These are phyloP conservation scores for Tylopilus subfusipes DNA, from an alignment of 768 basidiomycete genomes.

Conservation along the genomic window DNA sequence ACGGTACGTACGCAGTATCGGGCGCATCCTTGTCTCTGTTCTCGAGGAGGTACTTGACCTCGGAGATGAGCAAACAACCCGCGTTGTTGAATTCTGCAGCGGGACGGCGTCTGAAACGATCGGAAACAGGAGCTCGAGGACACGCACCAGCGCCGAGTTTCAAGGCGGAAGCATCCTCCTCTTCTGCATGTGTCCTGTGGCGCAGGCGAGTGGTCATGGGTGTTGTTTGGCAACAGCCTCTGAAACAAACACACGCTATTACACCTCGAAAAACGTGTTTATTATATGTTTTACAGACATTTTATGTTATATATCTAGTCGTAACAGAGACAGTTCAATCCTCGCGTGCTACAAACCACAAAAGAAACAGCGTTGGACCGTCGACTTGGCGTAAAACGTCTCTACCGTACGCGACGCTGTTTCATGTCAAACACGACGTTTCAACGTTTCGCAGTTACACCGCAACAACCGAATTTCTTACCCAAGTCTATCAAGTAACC, in stretches of 20 bases:
- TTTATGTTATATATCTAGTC: conserved; percentile 34
- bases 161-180: conserved; percentile 81
- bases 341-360: conserved; percentile 24
- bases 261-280: conserved; percentile 10
- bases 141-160: conserved; percentile 71
- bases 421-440: background rate
- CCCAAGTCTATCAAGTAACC: conserved; percentile 27
- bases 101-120: background rate
- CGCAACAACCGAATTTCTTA: conserved; percentile 5
- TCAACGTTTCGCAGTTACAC: background rate
- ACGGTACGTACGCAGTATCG: conserved; percentile 66
- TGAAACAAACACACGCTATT: conserved; percentile 20
- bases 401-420: conserved; percentile 13
- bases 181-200: conserved; percentile 64
- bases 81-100: conserved; percentile 82
- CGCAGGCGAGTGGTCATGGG: conserved; percentile 56
- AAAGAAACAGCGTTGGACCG: conserved; percentile 27
- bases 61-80: conserved; percentile 86
- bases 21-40: conserved; percentile 85
- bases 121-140: no score
- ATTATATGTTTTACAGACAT: conserved; percentile 39
- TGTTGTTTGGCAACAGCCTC: conserved; percentile 34
- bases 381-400: conserved; percentile 23
- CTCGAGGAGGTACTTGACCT: conserved; percentile 87
- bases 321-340: conserved; percentile 24